These are phyloP conservation scores for Lanmaoa rubissima DNA, from an alignment of 768 basidiomycete genomes.

Conservation along the genomic window DNA sequence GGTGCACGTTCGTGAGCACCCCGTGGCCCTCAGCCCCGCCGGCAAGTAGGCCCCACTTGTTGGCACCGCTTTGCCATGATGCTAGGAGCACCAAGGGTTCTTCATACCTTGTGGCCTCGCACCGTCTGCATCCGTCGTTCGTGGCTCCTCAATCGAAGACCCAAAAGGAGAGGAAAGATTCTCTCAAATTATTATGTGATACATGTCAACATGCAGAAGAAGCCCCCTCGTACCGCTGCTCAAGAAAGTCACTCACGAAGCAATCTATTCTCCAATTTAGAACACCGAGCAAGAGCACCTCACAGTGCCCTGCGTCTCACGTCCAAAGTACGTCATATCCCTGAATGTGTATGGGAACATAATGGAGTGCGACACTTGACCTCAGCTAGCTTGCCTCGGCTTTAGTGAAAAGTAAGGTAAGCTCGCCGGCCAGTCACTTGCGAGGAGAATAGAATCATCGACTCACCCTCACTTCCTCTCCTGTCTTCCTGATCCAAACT, in stretches of 20 bases:
- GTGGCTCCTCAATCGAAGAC: not conserved
- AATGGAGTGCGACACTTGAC: not conserved
- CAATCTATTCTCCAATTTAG: not conserved
- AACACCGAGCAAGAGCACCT: not conserved
- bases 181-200: not conserved
- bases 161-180: too few species aligned
- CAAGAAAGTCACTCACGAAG: not conserved
- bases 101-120: not conserved
- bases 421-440: not conserved
- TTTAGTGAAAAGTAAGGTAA: not conserved
- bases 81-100: not conserved
- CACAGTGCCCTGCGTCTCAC: not conserved
- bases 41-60: not conserved
- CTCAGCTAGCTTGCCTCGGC: conserved; percentile 26
- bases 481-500: conserved; percentile 59
- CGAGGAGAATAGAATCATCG: not conserved
- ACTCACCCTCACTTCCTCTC: conserved; percentile 76
- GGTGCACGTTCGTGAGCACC: not conserved
- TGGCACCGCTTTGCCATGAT: not conserved
- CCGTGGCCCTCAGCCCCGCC: not conserved
- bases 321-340: not conserved
- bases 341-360: not conserved
- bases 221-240: not conserved
- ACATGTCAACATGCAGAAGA: not conserved
- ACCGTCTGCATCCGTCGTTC: not conserved